These are phyloP conservation scores for Lachancea kluyveri DNA, from an alignment of 805 yeast genomes.

Conservation along the genomic window DNA sequence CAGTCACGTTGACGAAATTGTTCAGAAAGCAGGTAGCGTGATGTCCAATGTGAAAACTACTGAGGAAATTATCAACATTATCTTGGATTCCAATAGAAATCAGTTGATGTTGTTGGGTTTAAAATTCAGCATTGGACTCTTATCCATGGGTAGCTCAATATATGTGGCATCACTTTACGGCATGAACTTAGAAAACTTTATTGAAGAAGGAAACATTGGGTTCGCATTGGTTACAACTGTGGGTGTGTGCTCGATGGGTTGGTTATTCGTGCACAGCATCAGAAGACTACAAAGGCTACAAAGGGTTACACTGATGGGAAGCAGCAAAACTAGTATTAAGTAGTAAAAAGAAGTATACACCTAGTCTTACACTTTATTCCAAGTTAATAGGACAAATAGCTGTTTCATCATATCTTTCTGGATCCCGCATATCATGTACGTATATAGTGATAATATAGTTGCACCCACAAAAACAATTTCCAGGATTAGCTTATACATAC, in stretches of 20 bases:
- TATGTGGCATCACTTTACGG: slow-evolving; percentile 87
- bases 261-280: slow-evolving; percentile 49
- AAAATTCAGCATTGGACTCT: slow-evolving; percentile 73
- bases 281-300: slow-evolving; percentile 58
- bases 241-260: slow-evolving; percentile 38
- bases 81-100: slow-evolving; percentile 89
- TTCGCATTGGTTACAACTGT: slow-evolving; percentile 43
- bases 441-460: too few species aligned
- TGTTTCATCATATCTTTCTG: too few species aligned
- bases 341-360: too few species aligned
- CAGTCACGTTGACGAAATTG: slow-evolving; percentile 88
- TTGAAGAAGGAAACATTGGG: slow-evolving; percentile 76
- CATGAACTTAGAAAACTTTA: slow-evolving; percentile 89
- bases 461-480: too few species aligned
- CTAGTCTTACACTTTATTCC: too few species aligned
- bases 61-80: slow-evolving; percentile 90
- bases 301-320: slow-evolving; percentile 62
- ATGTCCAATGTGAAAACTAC: slow-evolving; percentile 83
- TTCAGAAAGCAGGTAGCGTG: slow-evolving; percentile 76
- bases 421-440: too few species aligned
- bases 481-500: too few species aligned
- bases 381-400: too few species aligned
- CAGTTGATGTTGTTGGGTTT: slow-evolving; percentile 85
- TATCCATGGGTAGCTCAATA: slow-evolving; percentile 75
- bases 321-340: slow-evolving; percentile 6